These are phyloP conservation scores for Scedosporium apiospermum DNA, from an alignment of 2,329 filamentous ascomycete genomes.

Conservation along the genomic window DNA sequence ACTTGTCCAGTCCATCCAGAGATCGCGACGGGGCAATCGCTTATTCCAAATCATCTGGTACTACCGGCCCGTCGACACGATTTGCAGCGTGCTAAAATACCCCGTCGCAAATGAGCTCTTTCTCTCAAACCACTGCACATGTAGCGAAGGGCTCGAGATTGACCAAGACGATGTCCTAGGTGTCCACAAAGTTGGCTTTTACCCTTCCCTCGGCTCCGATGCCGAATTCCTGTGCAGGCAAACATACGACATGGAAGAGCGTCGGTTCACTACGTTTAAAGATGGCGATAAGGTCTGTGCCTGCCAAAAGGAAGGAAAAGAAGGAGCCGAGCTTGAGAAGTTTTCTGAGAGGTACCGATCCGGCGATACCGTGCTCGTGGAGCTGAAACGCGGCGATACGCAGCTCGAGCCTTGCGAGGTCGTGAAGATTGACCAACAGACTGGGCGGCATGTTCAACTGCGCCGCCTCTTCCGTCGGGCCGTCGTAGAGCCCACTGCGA, in stretches of 20 bases:
- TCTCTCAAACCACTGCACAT: conserved; percentile 67
- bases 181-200: conserved; percentile 50
- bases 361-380: conserved; percentile 53
- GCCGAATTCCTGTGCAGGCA: conserved; percentile 61
- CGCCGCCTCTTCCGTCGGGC: conserved; percentile 42
- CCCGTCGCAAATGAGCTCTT: conserved; percentile 67
- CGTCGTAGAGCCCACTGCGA: conserved; percentile 22
- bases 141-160: conserved; percentile 30
- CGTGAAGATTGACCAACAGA: conserved; percentile 19
- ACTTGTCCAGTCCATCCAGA: conserved; percentile 51
- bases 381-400: conserved; percentile 17
- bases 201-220: conserved; percentile 33
- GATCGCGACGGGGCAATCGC: conserved; percentile 20
- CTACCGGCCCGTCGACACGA: conserved; percentile 61
- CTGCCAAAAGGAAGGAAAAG: conserved; percentile 31
- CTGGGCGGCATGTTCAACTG: conserved; percentile 27
- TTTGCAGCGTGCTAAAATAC: conserved; percentile 58
- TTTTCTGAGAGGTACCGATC: conserved; percentile 22
- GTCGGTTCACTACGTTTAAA: conserved; percentile 51
- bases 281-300: conserved; percentile 34
- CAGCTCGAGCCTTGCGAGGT: conserved; percentile 55
- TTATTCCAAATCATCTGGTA: conserved; percentile 64
- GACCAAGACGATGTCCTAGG: conserved; percentile 44
- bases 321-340: neutral
- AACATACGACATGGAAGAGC: conserved; percentile 51